These are phyloP conservation scores for Penicillium rolfsii DNA, from an alignment of 2,329 filamentous ascomycete species.

Conservation along the genomic window DNA sequence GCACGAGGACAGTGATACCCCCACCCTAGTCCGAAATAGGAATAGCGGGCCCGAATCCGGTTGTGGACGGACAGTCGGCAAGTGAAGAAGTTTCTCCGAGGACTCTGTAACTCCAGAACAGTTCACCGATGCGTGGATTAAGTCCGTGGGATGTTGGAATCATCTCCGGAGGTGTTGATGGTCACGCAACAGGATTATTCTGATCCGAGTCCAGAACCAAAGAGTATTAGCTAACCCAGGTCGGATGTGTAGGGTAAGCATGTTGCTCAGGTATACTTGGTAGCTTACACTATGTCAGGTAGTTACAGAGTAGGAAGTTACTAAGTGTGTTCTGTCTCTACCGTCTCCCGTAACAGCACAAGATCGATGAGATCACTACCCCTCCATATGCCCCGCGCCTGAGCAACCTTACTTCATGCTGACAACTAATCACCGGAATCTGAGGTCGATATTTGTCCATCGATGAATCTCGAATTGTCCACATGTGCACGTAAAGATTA, in stretches of 20 bases:
- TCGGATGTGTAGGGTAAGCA: no score
- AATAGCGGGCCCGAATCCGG: conserved; percentile 29
- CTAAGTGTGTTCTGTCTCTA: background rate
- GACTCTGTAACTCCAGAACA: conserved; percentile 25
- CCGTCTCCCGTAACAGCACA: background rate
- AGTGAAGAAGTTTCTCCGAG: conserved; percentile 28
- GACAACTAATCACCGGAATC: conserved; percentile 2
- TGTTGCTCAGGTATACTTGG: background rate
- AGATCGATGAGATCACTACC: conserved; percentile 16
- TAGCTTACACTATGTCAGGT: background rate
- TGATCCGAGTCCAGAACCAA: background rate
- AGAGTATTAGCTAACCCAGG: background rate
- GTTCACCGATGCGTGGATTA: conserved; percentile 32
- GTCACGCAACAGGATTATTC: background rate
- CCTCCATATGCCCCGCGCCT: conserved; percentile 29
- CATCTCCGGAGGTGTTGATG: conserved; percentile 4
- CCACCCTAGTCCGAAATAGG: conserved; percentile 36
- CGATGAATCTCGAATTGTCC: background rate
- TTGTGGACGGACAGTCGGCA: conserved; percentile 22
- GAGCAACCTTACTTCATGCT: conserved; percentile 2
- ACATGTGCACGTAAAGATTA: background rate
- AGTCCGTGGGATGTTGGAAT: conserved; percentile 2
- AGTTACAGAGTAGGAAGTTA: no score
- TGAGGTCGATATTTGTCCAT: background rate
- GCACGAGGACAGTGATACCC: conserved; percentile 26